Base-by-base conservation (phyloP, 495 filamentous ascomycete genomes). In the Acidomyces sp. region DNA sequence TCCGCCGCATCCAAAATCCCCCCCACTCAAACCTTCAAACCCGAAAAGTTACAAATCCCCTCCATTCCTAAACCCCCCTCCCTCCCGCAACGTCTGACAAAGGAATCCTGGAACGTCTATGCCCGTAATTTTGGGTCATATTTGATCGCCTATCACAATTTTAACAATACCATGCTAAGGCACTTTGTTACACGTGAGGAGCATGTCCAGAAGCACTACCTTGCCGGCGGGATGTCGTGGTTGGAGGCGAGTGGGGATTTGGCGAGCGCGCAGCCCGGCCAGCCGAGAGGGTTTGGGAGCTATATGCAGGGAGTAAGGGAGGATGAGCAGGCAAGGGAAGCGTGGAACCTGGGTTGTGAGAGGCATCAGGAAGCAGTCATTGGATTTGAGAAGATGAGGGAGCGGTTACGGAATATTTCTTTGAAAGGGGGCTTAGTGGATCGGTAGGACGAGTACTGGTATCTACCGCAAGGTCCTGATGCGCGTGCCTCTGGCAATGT, bases 171-270 rank as follows among this genome's bases (percentile, higher is more conserved):
- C 37, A 78, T 92, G 53, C 55, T 80, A 2, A 55, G 63, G 1
- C 80, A 92, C 48, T 81, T 93, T 51, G 60, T 64, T 9, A 65
- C 70, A 0, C 70, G 84, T 11, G 71, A 82, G 54, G 17, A 35
- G 15, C 12, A 37, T 4, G 53, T 22, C 32, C 41, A 34, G 17
- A 34, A 10, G 34, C 24, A 56, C 53, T n/a, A n/a, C n/a, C 0
- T 62, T 62, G 3, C 11, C 15, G 20, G 11, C 6, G 43, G 48
- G 1, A 28, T 16, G 15, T 19, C 13, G 3, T 90, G 74, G 77
- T 62, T 81, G 32, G 63, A 60, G 27, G 58, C 66, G 2, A 51
- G 64, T 4, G 75, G 77, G 6, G 74, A 78, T 39, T 45, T 46
- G 16, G 53, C 47, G 4, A 53, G 44, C 13, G 63, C 64, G 41